These are phyloP conservation scores for Auricularia auricula-judae DNA, from an alignment of 768 basidiomycete genomes.

Conservation along the genomic window DNA sequence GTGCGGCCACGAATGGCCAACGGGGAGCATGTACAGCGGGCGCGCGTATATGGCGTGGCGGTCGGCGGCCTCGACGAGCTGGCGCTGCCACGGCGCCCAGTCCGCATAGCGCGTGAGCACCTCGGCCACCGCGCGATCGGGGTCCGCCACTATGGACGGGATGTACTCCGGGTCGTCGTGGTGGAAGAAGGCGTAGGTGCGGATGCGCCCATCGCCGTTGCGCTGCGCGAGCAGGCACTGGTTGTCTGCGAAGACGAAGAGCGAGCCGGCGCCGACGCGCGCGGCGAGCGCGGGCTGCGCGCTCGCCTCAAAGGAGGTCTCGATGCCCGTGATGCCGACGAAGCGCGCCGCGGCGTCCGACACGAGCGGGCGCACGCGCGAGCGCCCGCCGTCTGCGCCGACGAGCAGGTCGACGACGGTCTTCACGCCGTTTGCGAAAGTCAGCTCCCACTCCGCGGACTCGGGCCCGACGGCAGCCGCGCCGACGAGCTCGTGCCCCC, in stretches of 20 bases:
- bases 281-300: slow-evolving; percentile 5
- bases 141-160: neutral
- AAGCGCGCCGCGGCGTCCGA: slow-evolving; percentile 9
- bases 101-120: neutral
- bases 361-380: slow-evolving; percentile 13
- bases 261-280: slow-evolving; percentile 8
- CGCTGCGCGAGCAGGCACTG: slow-evolving; percentile 16
- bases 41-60: neutral
- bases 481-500: slow-evolving; percentile 2
- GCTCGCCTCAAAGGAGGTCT: slow-evolving; percentile 8
- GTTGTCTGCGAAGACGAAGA: slow-evolving; percentile 7
- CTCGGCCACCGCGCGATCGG: neutral
- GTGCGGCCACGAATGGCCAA: slow-evolving; percentile 5
- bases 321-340: slow-evolving; percentile 13
- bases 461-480: neutral
- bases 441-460: neutral
- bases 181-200: slow-evolving; percentile 8
- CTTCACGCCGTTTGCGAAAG: neutral
- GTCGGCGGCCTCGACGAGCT: neutral
- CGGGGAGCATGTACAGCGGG: slow-evolving; percentile 3
- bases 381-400: slow-evolving; percentile 19
- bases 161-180: neutral
- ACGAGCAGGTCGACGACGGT: slow-evolving; percentile 8
- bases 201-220: slow-evolving; percentile 12
- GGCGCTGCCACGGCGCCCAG: neutral